Evolutionary conservation across 1,284 basidiomycete species (phyloP), one percentile per base, ranked within the genome.

Genomic region (Cutaneotrichosporon daszewskae): DNA sequence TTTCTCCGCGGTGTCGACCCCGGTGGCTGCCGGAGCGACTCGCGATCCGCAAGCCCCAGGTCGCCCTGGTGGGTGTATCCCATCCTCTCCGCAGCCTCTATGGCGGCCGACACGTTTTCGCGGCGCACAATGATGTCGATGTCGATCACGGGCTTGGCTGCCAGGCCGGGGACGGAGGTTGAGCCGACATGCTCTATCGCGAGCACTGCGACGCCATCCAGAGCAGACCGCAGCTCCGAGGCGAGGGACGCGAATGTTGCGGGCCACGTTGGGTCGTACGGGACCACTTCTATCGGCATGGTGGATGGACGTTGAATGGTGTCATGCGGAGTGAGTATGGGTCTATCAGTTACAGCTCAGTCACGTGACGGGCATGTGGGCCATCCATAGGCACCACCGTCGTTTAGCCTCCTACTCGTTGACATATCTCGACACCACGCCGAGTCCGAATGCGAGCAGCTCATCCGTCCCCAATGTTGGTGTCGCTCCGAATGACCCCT

Each of bases 61-160:
- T 47, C 32, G 13, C 45, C 45, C 0, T 18, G 12, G 26, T 47
- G 40, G 16, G 8, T n/a, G 40, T 47, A 47, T 12, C 45, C 35
- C 1, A 29, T 31, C 0, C 29, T 20, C n/a, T 10, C 12, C 16
- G 43, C 32, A 11, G 40, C 40, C 4, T 25, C 13, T 13, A 44
- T 18, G 5, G 50, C 50, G 4, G 23, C 10, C 5, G 34, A 14
- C 11, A 55, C 19, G 31, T 44, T 9, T n/a, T 26, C 31, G 6
- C 46, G 37, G 4, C 24, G 9, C 14, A 57, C 45, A 19, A 59
- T 27, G 14, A 59, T 47, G 48, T 57, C 54, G 20, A 59, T 51
- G 47, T 57, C 54, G 40, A 59, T 47, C 10, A 58, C 37, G 3
- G 54, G 53, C 22, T 55, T 58, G 3, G 53, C 51, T 4, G 47